phyloP scores from a whole-genome alignment of 768 basidiomycete species.

The Imleria badia region DNA sequence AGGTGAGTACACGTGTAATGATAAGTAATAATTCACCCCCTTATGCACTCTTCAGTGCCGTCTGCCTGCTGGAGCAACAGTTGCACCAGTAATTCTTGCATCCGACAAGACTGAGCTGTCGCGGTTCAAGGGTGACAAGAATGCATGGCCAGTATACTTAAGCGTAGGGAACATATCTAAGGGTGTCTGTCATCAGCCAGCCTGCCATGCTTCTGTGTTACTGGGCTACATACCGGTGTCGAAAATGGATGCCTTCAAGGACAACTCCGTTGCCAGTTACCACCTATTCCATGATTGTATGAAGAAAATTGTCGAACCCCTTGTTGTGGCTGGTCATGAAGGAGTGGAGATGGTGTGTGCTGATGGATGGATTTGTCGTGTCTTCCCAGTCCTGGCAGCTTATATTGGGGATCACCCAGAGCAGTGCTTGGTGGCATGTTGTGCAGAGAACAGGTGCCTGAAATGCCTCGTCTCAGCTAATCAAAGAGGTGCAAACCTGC shows the following conservation, averaged over 20 bases:
- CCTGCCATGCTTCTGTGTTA: neutral
- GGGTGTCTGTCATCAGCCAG: neutral
- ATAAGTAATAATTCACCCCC: no score
- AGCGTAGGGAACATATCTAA: neutral
- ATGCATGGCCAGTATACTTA: neutral
- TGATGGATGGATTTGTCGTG: neutral
- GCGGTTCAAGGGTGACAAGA: neutral
- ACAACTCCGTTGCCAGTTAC: neutral
- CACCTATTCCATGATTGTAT: conserved; percentile 2
- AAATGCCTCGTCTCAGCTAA: neutral
- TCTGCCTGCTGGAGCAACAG: neutral
- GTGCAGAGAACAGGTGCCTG: neutral
- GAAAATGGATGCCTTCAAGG: neutral
- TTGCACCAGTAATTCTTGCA: neutral
- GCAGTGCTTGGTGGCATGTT: neutral
- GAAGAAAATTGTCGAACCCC: neutral
- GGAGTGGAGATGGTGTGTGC: conserved; percentile 2
- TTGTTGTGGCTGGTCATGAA: neutral
- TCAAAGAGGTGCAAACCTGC: neutral
- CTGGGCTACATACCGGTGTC: neutral
- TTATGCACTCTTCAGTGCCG: neutral
- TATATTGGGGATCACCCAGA: neutral
- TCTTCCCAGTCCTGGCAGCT: neutral
- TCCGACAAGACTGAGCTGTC: conserved; percentile 5
- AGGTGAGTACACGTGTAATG: no score